Base-by-base conservation (phyloP, 2,329 filamentous ascomycete species). In the Venturia pyrina region DNA sequence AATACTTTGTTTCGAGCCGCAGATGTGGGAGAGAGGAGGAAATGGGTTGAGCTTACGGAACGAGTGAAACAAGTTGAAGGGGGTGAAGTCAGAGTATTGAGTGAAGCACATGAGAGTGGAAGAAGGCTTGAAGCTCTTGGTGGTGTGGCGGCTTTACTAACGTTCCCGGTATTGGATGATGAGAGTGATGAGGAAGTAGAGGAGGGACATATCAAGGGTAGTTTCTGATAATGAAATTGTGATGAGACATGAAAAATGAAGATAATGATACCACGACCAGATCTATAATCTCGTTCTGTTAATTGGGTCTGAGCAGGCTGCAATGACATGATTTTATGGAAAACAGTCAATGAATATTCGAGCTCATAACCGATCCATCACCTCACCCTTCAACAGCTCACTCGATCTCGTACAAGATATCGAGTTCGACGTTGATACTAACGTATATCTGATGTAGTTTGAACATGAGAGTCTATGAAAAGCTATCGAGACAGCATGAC, bases 61-160 rank as follows among this genome's bases (percentile, higher is more conserved):
- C 88, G 87, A 68, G 93, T 98, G n/a, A 86, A 87, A 69, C 87
- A 87, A 64, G 78, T 81, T 3, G 88, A 91, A 69, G 95, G 93
- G 5, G 95, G 93, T 1, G 92, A 97, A 69, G 90, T 91, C 0
- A 82, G 90, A 65, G 85, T 98, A n/a, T 78, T 98, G 37, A 98
- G 93, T 75, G 93, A 90, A 71, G 89, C 96, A 72, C 93, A 98
- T 75, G 93, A 97, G 79, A 97, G 93, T 75, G 95, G 95, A 0
- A 89, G 89, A 78, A 82, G 92, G 67, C 78, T 99, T 17, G 90
- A 93, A 70, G 89, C 87, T 15, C 75, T 98, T 67, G 93, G 95
- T 0, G 90, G 92, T 21, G 89, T 99, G 68, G 95, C 93, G 19
- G 92, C 92, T 1, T 89, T 97, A 37, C 79, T 97, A 69, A 97